Conservation (phyloP, 352 stramenopile species). For the Globisporangium cystogenes region DNA sequence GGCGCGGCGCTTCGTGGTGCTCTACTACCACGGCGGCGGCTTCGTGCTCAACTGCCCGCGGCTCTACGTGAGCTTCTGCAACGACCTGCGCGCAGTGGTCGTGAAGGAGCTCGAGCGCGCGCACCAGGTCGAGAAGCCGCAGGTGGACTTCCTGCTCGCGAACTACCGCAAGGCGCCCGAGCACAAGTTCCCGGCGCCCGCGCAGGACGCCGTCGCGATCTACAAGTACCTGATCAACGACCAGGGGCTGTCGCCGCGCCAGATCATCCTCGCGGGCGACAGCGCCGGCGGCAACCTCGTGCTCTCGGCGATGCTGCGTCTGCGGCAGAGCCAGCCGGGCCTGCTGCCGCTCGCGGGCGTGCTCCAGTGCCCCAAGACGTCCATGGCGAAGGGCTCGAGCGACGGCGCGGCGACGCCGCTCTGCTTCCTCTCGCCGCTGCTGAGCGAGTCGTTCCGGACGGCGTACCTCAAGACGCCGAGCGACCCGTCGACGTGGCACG, state of each 20-base stretch:
- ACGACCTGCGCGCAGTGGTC: conserved; percentile 17
- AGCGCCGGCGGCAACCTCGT: conserved; percentile 39
- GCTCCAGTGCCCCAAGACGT: conserved; percentile 21
- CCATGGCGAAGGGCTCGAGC: conserved; percentile 16
- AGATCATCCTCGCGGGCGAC: conserved; percentile 42
- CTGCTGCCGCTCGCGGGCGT: conserved; percentile 23
- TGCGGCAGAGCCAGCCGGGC: conserved; percentile 18
- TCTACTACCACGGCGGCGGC: conserved; percentile 36
- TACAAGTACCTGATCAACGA: conserved; percentile 35
- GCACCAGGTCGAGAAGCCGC: not conserved
- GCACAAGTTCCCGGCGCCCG: conserved; percentile 26
- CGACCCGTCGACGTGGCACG: conserved; percentile 24
- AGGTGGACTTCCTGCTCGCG: conserved; percentile 31
- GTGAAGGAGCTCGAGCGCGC: conserved; percentile 12
- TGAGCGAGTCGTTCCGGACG: conserved; percentile 14
- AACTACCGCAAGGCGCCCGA: conserved; percentile 56
- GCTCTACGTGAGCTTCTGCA: conserved; percentile 37
- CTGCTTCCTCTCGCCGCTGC: conserved; percentile 26
- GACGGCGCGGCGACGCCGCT: conserved; percentile 16
- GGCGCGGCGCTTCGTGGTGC: conserved; percentile 7
- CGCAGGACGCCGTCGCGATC: conserved; percentile 27
- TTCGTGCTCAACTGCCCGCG: conserved; percentile 33
- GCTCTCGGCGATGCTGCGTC: conserved; percentile 36
- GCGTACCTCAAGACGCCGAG: conserved; percentile 19
- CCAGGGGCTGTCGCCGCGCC: conserved; percentile 18